Percentiles rank a stretch among this genome's conserved stretches.
Conservation (phyloP, 306 rosid species). For the Fagus crenata region DNA sequence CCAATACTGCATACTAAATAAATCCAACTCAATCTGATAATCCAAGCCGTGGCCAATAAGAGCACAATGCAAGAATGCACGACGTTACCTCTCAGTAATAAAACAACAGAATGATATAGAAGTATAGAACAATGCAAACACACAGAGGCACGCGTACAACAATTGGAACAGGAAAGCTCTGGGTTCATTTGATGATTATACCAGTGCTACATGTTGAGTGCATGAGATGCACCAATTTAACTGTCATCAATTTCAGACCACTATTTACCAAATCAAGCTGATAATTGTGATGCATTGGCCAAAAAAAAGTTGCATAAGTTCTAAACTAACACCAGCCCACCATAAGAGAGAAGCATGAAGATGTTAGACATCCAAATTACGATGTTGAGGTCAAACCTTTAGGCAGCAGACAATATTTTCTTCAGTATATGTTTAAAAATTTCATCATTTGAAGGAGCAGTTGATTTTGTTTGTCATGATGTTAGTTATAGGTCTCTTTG, state of each 20-base stretch:
- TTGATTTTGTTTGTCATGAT: not conserved
- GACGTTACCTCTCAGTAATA: not conserved
- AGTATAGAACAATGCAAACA: not conserved
- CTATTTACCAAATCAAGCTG: not conserved
- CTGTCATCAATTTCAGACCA: not conserved
- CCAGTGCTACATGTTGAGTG: not conserved
- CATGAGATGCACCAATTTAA: not conserved
- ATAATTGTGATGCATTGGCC: not conserved
- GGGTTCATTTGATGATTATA: not conserved
- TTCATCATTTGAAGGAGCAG: not conserved
- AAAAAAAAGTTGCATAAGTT: not conserved
- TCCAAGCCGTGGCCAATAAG: not conserved
- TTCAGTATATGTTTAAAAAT: not conserved
- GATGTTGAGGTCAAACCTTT: not conserved
- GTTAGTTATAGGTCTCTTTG: not conserved
- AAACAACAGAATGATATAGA: not conserved
- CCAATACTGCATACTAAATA: not conserved
- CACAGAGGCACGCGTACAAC: not conserved
- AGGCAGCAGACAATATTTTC: not conserved
- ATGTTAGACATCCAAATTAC: not conserved
- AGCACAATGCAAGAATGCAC: not conserved
- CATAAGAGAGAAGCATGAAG: not conserved
- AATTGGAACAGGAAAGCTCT: not conserved
- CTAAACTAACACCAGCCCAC: not conserved
- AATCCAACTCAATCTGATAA: not conserved